phyloP scores from a whole-genome alignment of 73 alveolate genomes.

The Paramecium sonneborni region DNA sequence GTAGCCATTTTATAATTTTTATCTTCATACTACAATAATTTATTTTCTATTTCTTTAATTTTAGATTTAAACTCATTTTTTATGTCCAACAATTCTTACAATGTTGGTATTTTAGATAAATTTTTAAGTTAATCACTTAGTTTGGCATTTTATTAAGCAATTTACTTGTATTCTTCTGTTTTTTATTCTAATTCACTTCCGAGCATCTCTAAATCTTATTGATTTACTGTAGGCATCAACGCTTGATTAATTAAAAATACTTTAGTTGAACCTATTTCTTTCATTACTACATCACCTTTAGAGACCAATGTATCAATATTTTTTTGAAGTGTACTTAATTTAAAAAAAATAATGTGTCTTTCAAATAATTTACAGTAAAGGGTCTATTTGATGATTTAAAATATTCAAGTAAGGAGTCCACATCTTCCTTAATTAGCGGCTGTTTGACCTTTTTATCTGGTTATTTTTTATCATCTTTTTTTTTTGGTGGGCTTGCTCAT shows the following conservation, averaged over 20 bases:
- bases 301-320: conserved; percentile 7
- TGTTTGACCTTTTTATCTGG: conserved; percentile 30
- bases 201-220: not conserved
- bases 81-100: not conserved
- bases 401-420: conserved; percentile 28
- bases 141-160: not conserved
- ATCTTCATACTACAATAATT: not conserved
- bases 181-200: not conserved
- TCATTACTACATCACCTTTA: conserved; percentile 22
- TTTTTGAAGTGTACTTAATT: not conserved
- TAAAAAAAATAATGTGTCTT: conserved; percentile 43
- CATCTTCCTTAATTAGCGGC: conserved; percentile 33
- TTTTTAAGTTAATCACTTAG: not conserved
- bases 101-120: not conserved
- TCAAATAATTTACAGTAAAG: conserved; percentile 11
- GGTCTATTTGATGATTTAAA: conserved; percentile 29
- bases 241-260: conserved; percentile 29
- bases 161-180: not conserved
- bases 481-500: conserved; percentile 1
- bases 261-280: conserved; percentile 48
- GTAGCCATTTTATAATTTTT: not conserved
- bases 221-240: conserved; percentile 23
- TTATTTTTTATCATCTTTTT: not conserved
- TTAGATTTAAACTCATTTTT: not conserved
- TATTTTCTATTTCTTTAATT: not conserved